These are phyloP conservation scores for Suhomyces pyralidae DNA, from an alignment of 805 yeast species.

Conservation along the genomic window DNA sequence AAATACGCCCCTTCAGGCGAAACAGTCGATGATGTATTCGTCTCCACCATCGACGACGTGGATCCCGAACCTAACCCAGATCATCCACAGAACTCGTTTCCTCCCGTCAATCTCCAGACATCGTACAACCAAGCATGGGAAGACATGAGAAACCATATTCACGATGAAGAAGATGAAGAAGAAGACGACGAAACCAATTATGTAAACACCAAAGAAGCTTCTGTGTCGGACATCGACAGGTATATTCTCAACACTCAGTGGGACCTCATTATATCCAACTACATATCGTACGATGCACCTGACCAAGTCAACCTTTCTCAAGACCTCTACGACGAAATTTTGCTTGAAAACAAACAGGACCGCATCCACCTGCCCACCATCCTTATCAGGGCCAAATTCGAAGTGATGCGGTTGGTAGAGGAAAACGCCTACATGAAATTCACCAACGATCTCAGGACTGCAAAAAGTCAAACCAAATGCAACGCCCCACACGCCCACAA, in stretches of 20 bases:
- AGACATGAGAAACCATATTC: constrained; percentile 7
- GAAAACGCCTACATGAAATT: constrained; percentile 32
- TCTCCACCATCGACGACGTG: constrained; percentile 25
- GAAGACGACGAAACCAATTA: constrained; percentile 1
- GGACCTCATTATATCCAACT: constrained; percentile 37
- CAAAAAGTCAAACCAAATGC: not conserved
- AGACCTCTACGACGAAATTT: constrained; percentile 28
- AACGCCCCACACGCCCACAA: not conserved
- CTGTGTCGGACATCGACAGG: constrained; percentile 2
- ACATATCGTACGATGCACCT: constrained; percentile 41
- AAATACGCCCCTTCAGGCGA: not conserved
- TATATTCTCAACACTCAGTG: constrained; percentile 27
- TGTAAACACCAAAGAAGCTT: constrained; percentile 5
- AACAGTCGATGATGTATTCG: constrained; percentile 15
- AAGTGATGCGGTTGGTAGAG: constrained; percentile 29
- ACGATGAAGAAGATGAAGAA: constrained; percentile 1
- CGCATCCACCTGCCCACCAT: constrained; percentile 26
- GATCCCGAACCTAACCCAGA: constrained; percentile 4
- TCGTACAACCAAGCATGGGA: constrained; percentile 10
- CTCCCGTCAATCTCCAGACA: constrained; percentile 8
- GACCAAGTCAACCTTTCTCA: constrained; percentile 49
- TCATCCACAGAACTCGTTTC: not conserved
- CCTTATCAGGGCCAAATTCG: constrained; percentile 27
- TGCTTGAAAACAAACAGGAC: constrained; percentile 18
- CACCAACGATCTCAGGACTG: not conserved